Evolutionary conservation across 148 eudicot species (phyloP), one percentile per base, ranked within the genome.

Genomic region (Rhododendron vialii): DNA sequence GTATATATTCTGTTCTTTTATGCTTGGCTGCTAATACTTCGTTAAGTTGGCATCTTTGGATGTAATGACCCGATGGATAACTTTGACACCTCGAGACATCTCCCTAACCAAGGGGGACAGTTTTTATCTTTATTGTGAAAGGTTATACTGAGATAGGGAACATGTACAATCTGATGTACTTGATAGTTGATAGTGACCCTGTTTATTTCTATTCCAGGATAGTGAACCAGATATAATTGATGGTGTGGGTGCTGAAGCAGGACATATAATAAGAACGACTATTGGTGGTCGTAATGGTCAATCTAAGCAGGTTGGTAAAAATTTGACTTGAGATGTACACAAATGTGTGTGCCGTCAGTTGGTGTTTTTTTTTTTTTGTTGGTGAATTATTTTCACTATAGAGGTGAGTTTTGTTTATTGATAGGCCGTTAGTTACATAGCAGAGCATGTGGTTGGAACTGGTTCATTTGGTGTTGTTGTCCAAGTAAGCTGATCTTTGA

Each of bases 381-480:
- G 61, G 61, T 86, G 82, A n/a, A 36, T 84, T 22, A 80, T 51
- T 88, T 20, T 71, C 24, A 26, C 82, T 81, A 75, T 86, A 59
- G 83, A 79, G 59, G 84, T 11, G 30, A 78, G 69, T 84, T 83
- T 78, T 67, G 35, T 88, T 88, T 91, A 35, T 91, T 89, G 83
- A 83, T 94, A 98, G 99, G 89, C 89, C 41, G 90, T 94, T 79
- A 95, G 95, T 86, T 98, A 98, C 90, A 98, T 98, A 87, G 94
- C 98, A 80, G 99, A 98, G 84, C 99, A 95, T 79, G 98, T 95
- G 85, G 95, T 98, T 91, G 99, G 99, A 83, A 98, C 98, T 80
- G 99, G 99, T 86, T 98, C 99, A 48, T 98, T 98, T 92, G 99
- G 99, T 87, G 98, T 95, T 33, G 99, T 98, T 78, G 94, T 88